These are phyloP conservation scores for Diaporthe eres DNA, from an alignment of 2,329 filamentous ascomycete genomes.

Conservation along the genomic window DNA sequence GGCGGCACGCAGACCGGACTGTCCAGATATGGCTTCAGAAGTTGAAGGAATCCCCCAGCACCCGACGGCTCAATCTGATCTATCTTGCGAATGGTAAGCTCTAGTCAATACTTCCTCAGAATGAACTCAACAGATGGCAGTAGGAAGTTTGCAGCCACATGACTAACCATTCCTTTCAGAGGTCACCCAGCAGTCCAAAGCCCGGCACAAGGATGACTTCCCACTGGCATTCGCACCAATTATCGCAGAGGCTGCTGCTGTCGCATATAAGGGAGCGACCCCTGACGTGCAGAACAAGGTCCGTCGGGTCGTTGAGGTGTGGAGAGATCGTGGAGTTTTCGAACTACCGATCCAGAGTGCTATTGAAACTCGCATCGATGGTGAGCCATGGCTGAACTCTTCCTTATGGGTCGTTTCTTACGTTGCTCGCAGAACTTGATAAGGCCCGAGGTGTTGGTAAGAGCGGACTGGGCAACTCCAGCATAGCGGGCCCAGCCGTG, in stretches of 20 bases:
- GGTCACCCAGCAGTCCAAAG: constrained; percentile 96
- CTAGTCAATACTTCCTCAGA: neutral
- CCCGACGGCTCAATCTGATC: constrained; percentile 89
- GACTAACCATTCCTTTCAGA: constrained; percentile 65
- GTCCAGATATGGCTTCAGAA: constrained; percentile 93
- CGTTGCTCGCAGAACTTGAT: constrained; percentile 68
- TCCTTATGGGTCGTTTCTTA: neutral
- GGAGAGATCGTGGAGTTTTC: constrained; percentile 90
- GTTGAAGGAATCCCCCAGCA: constrained; percentile 87
- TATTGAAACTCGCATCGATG: constrained; percentile 84
- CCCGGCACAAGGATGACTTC: constrained; percentile 92
- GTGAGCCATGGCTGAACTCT: constrained; percentile 61
- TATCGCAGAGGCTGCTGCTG: constrained; percentile 89
- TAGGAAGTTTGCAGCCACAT: neutral
- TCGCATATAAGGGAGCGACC: constrained; percentile 92
- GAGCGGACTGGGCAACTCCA: constrained; percentile 70
- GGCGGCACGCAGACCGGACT: constrained; percentile 92
- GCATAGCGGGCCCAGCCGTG: constrained; percentile 75
- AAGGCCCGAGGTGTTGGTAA: constrained; percentile 69
- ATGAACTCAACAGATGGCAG: neutral
- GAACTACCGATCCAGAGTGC: constrained; percentile 83
- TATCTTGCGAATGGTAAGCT: constrained; percentile 92
- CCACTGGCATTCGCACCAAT: constrained; percentile 91
- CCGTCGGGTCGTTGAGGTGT: constrained; percentile 91
- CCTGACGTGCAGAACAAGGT: constrained; percentile 91